Base-by-base conservation (phyloP, 768 basidiomycete genomes). In the Cystobasidium onofrii region DNA sequence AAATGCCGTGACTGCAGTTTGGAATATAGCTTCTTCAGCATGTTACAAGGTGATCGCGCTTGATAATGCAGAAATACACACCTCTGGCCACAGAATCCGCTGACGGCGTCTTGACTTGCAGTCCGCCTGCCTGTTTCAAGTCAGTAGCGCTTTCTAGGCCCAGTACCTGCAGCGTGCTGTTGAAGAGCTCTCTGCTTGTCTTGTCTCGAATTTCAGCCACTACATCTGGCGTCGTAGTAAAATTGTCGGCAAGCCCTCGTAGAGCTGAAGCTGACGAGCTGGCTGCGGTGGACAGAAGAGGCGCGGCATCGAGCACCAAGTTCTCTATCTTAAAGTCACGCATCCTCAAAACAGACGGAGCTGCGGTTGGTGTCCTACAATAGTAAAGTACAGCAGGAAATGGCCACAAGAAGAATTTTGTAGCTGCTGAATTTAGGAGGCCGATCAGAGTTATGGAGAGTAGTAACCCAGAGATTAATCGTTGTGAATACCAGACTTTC, bases 301-400 rank as follows among this genome's bases (percentile, higher is more conserved):
- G 94, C 1, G 92, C 93, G 0, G 95, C 89, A 85, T 98, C 95
- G 62, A 98, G 87, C 7, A 98, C 88, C 17, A 98, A 86, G 75
- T 57, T 75, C n/a, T 75, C 74, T 33, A 75, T 73, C 23, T 54
- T 70, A 61, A 71, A 71, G 54, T 60, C 69, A 39, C 20, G 65
- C 65, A 67, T 67, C 10, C 10, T 52, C 6, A 23, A 13, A 15
- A 25, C 39, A 33, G 6, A 41, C 10, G 29, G 31, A 18, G 44
- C 10, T 55, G 7, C 15, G 7, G 39, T 27, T 39, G 23, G 10
- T 29, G 6, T 27, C 25, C 12, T 60, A 27, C 12, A 60, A 12
- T 29, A 20, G 57, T 20, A 50, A 50, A 20, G 9, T 50, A n/a
- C n/a, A n/a, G n/a, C n/a, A 15, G 46, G 10, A 50, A 20, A 50